Evolutionary conservation across 1,139 yeast species (phyloP), one percentile per base, ranked within the genome.

Genomic region (Candida tetrigidarum): DNA sequence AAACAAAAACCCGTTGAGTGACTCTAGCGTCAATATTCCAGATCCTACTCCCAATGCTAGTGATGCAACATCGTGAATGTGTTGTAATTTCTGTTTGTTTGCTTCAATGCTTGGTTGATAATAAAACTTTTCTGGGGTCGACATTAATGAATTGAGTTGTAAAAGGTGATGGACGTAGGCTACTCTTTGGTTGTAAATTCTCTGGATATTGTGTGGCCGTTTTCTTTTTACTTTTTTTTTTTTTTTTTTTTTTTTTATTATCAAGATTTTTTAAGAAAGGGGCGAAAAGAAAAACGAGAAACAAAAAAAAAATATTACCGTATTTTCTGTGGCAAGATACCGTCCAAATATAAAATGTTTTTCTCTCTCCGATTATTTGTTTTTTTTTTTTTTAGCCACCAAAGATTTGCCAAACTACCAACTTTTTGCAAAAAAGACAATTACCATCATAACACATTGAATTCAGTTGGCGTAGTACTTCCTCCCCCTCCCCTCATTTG

Each of bases 1-100:
- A 60, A 84, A 80, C 4, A 67, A 53, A 52, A 87, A 79, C 8
- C 96, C 96, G 38, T 70, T 50, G 26, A 72, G 52, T 0, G 93
- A 80, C 55, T 87, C 90, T 40, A 88, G 66, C 39, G 86, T 82
- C 40, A 88, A 66, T 18, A 86, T 76, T 0, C 96, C 96, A 1
- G 91, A 84, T 5, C 82, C 83, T 2, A 83, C 66, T 2, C 96
- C 96, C 43, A 82, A 72, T 2, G 80, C 74, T 42, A 89, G 69
- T 12, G 90, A 77, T 44, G 87, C 77, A 9, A 84, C 70, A 58
- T 87, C 93, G 46, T 84, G 82, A 10, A 85, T 68, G 50, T 74
- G 74, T 43, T 76, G 78, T 25, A 83, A 62, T 41, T 75, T 66
- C 63, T 71, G 64, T 45, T 57, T 54, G 54, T 74, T 74, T 45